phyloP scores from a whole-genome alignment of 176 grass and related monocot genomes.

The Ampelocalamus luodianensis region DNA sequence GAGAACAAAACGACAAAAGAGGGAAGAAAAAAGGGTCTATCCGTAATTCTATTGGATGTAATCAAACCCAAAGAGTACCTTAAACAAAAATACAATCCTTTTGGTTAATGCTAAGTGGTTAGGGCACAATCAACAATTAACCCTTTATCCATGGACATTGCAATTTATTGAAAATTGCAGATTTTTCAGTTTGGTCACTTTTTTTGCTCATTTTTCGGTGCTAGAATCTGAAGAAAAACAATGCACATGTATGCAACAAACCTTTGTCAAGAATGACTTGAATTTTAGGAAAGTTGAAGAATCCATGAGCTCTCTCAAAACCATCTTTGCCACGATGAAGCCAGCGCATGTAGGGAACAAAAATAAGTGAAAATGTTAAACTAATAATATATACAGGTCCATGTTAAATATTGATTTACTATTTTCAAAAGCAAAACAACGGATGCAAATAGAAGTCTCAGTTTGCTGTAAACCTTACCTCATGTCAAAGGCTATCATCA shows the following conservation, averaged over 20 bases:
- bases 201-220: not conserved
- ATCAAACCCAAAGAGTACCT: not conserved
- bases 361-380: conserved; percentile 35
- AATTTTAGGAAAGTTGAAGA: conserved; percentile 78
- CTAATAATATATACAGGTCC: conserved; percentile 1
- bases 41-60: not conserved
- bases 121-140: not conserved
- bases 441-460: not conserved
- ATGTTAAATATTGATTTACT: conserved; percentile 17
- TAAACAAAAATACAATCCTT: not conserved
- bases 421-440: not conserved
- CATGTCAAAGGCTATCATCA: conserved; percentile 99
- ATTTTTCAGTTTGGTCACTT: not conserved
- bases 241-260: conserved; percentile 28
- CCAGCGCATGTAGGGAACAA: conserved; percentile 68
- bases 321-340: conserved; percentile 94
- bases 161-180: not conserved
- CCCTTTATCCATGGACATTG: not conserved
- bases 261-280: conserved; percentile 93
- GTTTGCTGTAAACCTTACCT: conserved; percentile 58
- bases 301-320: conserved; percentile 86
- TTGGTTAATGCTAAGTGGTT: conserved; percentile 37
- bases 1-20: conserved; percentile 30
- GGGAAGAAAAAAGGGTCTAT: too few relatives aligned
- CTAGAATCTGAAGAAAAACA: not conserved